These are phyloP conservation scores for Lipomyces starkeyi DNA, from an alignment of 805 yeast species.

Conservation along the genomic window DNA sequence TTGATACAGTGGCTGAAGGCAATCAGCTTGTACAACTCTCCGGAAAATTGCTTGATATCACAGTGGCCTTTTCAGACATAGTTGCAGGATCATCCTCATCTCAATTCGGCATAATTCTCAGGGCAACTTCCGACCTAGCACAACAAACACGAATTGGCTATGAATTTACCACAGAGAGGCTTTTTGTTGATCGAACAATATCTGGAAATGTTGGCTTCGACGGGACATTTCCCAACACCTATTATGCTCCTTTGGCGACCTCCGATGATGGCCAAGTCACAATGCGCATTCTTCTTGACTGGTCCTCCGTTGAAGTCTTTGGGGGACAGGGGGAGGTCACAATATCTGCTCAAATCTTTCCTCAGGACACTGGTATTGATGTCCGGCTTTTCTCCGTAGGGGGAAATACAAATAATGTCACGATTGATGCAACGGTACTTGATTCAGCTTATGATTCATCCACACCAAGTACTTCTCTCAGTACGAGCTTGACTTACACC, in stretches of 20 bases:
- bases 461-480: too few relatives aligned
- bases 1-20: neutral
- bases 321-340: conserved; percentile 1
- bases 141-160: conserved; percentile 9
- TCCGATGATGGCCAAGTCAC: neutral
- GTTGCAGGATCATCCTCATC: neutral
- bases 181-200: conserved; percentile 3
- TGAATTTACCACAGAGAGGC: neutral
- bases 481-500: too few relatives aligned
- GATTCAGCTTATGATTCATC: too few relatives aligned
- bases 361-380: neutral
- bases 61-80: conserved; percentile 6
- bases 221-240: conserved; percentile 1
- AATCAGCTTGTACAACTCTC: neutral
- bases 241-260: conserved; percentile 3
- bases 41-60: conserved; percentile 5
- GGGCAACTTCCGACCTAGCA: neutral
- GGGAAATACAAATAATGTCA: too few relatives aligned
- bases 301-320: conserved; percentile 14
- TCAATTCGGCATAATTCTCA: too few relatives aligned
- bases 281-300: conserved; percentile 11
- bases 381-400: conserved; percentile 7
- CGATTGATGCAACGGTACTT: too few relatives aligned
- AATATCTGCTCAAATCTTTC: conserved; percentile 11
- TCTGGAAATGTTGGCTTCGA: conserved; percentile 7